Evolutionary conservation across 225 moss, liverwort and hornwort species (phyloP).

Genomic region (Takakia lepidozioides): DNA sequence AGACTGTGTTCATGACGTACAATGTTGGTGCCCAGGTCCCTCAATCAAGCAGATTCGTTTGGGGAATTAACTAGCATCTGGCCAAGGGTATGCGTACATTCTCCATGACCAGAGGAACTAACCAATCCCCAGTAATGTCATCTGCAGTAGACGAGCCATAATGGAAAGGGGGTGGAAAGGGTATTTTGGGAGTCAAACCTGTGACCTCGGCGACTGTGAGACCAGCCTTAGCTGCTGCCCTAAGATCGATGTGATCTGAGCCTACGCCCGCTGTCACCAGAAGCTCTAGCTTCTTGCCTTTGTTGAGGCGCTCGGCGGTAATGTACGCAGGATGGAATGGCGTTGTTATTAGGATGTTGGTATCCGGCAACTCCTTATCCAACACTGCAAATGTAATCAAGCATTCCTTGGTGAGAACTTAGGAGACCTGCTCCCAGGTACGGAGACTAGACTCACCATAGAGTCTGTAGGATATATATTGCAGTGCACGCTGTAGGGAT

Average conservation of each 20-base stretch:
- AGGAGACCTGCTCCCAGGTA: no score
- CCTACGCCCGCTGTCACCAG: slow-evolving; percentile 53
- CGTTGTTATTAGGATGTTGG: slow-evolving; percentile 46
- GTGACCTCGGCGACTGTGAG: slow-evolving; percentile 54
- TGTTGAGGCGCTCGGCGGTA: slow-evolving; percentile 41
- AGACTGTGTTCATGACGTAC: no score
- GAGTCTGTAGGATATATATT: no score
- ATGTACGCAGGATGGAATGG: slow-evolving; percentile 57
- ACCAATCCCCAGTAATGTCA: not conserved
- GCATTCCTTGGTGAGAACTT: not conserved
- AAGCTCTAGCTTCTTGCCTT: slow-evolving; percentile 51
- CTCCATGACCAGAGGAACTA: no score
- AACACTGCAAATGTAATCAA: slow-evolving; percentile 15
- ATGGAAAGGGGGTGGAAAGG: not conserved
- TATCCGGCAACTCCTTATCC: slow-evolving; percentile 35
- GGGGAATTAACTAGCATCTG: no score
- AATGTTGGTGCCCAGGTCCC: no score
- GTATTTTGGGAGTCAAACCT: no score
- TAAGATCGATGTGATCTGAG: slow-evolving; percentile 52
- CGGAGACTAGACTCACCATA: no score
- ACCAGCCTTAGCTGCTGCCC: slow-evolving; percentile 40
- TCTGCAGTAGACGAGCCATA: not conserved
- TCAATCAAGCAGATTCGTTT: no score
- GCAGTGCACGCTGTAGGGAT: no score
- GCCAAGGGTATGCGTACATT: no score